Evolutionary conservation across 2,329 filamentous ascomycete genomes (phyloP).

Genomic region (Diaporthe citrichinensis): DNA sequence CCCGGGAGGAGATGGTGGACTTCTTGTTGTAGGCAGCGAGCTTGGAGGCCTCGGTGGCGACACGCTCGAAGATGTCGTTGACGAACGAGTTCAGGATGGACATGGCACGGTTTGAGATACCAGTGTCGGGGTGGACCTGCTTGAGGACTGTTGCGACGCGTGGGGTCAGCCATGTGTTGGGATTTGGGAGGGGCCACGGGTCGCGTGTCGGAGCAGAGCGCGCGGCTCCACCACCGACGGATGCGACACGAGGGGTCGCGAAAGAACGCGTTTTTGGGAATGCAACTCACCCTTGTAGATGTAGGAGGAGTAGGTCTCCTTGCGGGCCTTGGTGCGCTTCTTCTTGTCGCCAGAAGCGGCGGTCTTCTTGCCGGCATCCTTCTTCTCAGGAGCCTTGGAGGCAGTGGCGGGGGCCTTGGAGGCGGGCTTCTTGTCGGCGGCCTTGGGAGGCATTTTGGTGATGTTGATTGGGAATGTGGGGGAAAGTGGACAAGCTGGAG

Average conservation of each 20-base stretch:
- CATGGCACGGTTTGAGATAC: conserved; percentile 99
- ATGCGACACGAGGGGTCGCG: conserved; percentile 32
- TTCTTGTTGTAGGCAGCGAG: conserved; percentile 99
- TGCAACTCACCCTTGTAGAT: conserved; percentile 95
- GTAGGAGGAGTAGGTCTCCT: conserved; percentile 99
- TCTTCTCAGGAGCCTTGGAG: conserved; percentile 87
- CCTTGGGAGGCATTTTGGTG: conserved; percentile 94
- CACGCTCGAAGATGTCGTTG: conserved; percentile 99
- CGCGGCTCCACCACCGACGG: neutral
- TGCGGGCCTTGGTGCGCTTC: conserved; percentile 99
- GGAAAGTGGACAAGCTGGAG: conserved; percentile 40
- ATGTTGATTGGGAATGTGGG: conserved; percentile 30
- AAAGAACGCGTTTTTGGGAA: conserved; percentile 43
- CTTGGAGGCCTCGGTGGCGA: conserved; percentile 98
- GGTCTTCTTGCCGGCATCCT: conserved; percentile 99
- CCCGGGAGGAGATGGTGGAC: conserved; percentile 98
- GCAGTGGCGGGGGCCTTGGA: conserved; percentile 90
- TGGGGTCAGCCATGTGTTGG: conserved; percentile 49
- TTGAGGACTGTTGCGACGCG: conserved; percentile 81
- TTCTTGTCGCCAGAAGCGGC: conserved; percentile 98
- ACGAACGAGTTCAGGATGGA: conserved; percentile 99
- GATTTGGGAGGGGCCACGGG: neutral
- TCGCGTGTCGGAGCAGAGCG: conserved; percentile 22
- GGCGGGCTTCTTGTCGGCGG: conserved; percentile 98
- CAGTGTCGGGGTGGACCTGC: conserved; percentile 99